Evolutionary conservation across 768 basidiomycete species (phyloP), one percentile per base, ranked within the genome.

Genomic region (Kwoniella sp.): DNA sequence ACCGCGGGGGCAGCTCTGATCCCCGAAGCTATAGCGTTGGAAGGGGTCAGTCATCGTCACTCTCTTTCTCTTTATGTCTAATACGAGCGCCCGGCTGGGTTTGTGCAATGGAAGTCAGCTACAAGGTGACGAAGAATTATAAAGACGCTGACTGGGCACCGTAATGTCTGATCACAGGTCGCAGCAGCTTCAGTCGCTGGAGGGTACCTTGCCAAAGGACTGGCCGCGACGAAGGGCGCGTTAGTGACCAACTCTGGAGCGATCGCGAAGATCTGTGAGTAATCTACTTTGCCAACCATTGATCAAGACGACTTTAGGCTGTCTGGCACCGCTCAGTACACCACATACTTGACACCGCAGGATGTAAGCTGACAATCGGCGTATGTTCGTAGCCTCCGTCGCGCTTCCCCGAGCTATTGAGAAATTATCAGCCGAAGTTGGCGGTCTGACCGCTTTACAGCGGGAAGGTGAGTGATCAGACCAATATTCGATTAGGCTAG

Each of bases 1-100:
- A 74, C 73, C 15, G 77, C 77, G 34, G 77, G 77, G 20, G 77
- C 75, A 2, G 75, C 77, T 22, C 41, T 78, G 12, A 62, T 78
- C 20, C 77, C 77, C 15, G 75, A 74, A 61, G 62, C 73, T 2
- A 69, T 66, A 12, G 67, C 69, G 1, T 34, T 72, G 4, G 74
- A 61, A 45, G 68, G 59, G 2, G 75, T 73, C 47, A 73, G 75
- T 61, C n/a, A 28, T 41, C 17, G 3, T 63, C 37, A 26, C 26
- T 55, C 41, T 11, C 8, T 30, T 34, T 22, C 11, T 45, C 41
- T 11, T 23, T 48, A 7, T 30, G 38, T 60, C 11, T 28, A 55
- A 8, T 17, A 55, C 23, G 53, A 20, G n/a, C n/a, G n/a, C n/a
- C n/a, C n/a, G n/a, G n/a, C n/a, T n/a, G n/a, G n/a, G n/a, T 20